phyloP scores from a whole-genome alignment of 371 early-diverging fungal species.

The Mortierella sp. region DNA sequence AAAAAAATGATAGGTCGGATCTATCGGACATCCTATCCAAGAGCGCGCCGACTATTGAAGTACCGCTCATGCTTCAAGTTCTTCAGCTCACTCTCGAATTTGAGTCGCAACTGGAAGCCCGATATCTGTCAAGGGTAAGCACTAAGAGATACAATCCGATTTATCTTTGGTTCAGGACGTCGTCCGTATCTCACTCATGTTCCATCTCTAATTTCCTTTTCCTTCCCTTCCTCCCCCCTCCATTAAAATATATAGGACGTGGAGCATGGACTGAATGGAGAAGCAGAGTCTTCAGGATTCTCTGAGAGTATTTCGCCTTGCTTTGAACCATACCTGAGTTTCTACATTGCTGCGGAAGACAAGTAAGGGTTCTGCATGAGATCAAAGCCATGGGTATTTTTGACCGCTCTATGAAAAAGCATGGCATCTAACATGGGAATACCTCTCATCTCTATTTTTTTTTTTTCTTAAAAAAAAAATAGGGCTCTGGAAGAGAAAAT shows the following conservation, averaged over 20 bases:
- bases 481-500: conserved; percentile 52
- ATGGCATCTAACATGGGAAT: conserved; percentile 16
- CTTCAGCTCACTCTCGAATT: conserved; percentile 90
- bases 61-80: conserved; percentile 76
- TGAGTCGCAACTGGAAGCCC: conserved; percentile 82
- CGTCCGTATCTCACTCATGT: neutral
- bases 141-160: neutral
- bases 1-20: conserved; percentile 64
- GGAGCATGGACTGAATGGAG: conserved; percentile 31
- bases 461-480: neutral
- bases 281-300: conserved; percentile 61
- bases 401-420: neutral
- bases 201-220: neutral
- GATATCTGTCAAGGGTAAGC: conserved; percentile 66
- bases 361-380: conserved; percentile 59
- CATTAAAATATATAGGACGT: conserved; percentile 52
- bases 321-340: conserved; percentile 88
- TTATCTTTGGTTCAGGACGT: no score
- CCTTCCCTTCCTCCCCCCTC: no score
- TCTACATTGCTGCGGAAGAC: conserved; percentile 88
- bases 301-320: conserved; percentile 78
- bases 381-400: neutral
- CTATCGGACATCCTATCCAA: conserved; percentile 63
- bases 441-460: neutral
- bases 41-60: conserved; percentile 61